Base-by-base conservation (phyloP, 345 rosid genomes). In the Boechera divaricarpa region DNA sequence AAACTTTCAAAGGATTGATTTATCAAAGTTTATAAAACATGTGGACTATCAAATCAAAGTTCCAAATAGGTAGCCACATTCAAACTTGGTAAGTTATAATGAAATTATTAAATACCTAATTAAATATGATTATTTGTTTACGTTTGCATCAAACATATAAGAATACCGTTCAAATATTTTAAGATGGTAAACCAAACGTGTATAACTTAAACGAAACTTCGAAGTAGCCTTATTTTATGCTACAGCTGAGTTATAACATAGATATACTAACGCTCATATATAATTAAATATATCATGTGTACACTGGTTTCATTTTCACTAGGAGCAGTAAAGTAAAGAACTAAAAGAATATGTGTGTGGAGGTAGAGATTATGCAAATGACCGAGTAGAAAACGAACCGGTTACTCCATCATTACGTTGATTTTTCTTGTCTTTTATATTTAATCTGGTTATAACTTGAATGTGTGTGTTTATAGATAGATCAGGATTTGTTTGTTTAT, bases 11-110 rank as follows among this genome's bases (percentile, higher is more conserved):
- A 58, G 44, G 65, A 13, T 57, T 57, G 56, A 57, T 31, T 56
- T 44, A 57, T 57, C 18, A 33, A 70, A 24, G 47, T 18, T 47
- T 32, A 48, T 44, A 45, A 31, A 70, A 58, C 65, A 70, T 12
- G 74, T 18, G 45, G 55, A 48, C 12, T 49, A 18, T 48, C 31
- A 44, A 11, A 70, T 32, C 13, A 70, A 45, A 16, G 8, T 57
- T 70, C 29, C 12, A 70, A 42, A 58, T 44, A 28, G 9, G 8
- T 28, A 63, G 52, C 31, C 29, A 59, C 12, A 35, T 18, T 36
- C 45, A 59, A 9, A 59, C 64, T n/a, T 35, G 24, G 52, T 62
- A 63, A 42, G 13, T 63, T 7, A 41, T 6, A 4, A 15, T 28
- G 36, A 35, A 15, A 41, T 16, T 7, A 5, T 7, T 63, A 38